A percentile compares a stretch with the other conserved stretches of the same genome.
phyloP scores from a whole-genome alignment of 1,284 basidiomycete species.

The Leccinum fallax region DNA sequence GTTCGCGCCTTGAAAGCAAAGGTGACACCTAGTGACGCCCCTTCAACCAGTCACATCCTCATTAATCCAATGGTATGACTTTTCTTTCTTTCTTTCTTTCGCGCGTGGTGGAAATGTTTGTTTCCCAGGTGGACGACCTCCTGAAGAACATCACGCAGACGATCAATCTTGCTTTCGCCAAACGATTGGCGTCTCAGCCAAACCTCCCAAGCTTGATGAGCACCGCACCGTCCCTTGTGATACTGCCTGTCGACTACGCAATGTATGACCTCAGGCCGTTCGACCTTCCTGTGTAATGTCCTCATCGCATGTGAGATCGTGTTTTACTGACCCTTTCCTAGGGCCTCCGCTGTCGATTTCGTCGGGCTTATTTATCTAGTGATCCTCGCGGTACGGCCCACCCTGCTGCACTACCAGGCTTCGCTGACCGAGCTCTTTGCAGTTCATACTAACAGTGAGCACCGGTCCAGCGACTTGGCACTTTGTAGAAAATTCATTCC shows the following conservation, averaged over 20 bases:
- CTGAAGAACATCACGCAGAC: slow-evolving; percentile 28
- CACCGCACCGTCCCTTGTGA: slow-evolving; percentile 60
- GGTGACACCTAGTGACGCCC: slow-evolving; percentile 6
- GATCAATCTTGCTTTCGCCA: slow-evolving; percentile 42
- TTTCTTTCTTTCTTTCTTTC: neutral
- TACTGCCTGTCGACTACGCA: slow-evolving; percentile 51
- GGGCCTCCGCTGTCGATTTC: slow-evolving; percentile 71
- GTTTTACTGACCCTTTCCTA: slow-evolving; percentile 30
- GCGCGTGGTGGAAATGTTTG: neutral
- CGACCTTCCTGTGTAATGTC: slow-evolving; percentile 57
- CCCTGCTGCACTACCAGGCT: slow-evolving; percentile 37
- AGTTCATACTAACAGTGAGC: slow-evolving; percentile 45
- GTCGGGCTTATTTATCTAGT: slow-evolving; percentile 78
- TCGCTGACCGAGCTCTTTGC: slow-evolving; percentile 17
- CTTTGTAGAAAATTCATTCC: neutral
- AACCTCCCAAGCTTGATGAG: slow-evolving; percentile 43
- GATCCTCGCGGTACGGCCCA: slow-evolving; percentile 51
- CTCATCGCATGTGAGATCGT: neutral
- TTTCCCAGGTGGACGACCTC: slow-evolving; percentile 18
- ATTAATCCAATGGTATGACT: slow-evolving; percentile 28
- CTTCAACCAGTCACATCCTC: slow-evolving; percentile 21
- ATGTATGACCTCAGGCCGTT: slow-evolving; percentile 67
- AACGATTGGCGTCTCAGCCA: slow-evolving; percentile 36
- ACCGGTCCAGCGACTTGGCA: slow-evolving; percentile 22
- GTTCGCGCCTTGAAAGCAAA: neutral